Evolutionary conservation across 2,329 filamentous ascomycete genomes (phyloP), one percentile per base, ranked within the genome.

Genomic region (Chalaropsis ovoidea): DNA sequence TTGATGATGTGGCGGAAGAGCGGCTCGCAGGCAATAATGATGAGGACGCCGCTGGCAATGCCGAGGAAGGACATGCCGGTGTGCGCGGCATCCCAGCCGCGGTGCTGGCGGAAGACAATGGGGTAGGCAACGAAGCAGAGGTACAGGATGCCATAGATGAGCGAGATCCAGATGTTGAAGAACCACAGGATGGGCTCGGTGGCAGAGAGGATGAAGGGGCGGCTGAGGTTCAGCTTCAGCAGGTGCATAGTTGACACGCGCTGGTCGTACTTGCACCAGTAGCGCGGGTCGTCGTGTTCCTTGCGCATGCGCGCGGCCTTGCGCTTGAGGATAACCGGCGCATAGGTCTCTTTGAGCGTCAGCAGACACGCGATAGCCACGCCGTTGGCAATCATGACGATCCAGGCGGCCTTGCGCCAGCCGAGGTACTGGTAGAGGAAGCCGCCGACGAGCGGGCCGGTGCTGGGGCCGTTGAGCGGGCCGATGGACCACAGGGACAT

Each of bases 71-170:
- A 82, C 1, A 96, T 82, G 0, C 92, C 91, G 0, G 86, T 84
- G 43, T 88, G 75, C 0, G 88, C 86, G 0, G 87, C 79, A 1
- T 80, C 80, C 92, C 91, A 96, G 68, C 89, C 89, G 19, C 92
- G 87, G 67, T 82, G 73, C 49, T 87, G 78, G 11, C 80, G 79
- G 75, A 94, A 96, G 67, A 95, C 87, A 67, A 95, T 87, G 0
- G 91, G 91, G 73, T 95, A 95, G 13, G 89, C 90, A 17, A 95
- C 87, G 76, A 96, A 96, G 75, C 90, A 95, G 41, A 96, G 84
- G 72, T 94, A 94, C 1, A 96, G 79, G 49, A 95, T 90, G 19
- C 86, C 89, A 73, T 96, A 96, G 43, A 95, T 84, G 47, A 95
- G 77, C 0, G 88, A 93, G 72, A 92, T 88, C 86, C 88, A 84